Evolutionary conservation across 306 rosid genomes (phyloP), one percentile per base, ranked within the genome.

Genomic region (Begonia peltatifolia): DNA sequence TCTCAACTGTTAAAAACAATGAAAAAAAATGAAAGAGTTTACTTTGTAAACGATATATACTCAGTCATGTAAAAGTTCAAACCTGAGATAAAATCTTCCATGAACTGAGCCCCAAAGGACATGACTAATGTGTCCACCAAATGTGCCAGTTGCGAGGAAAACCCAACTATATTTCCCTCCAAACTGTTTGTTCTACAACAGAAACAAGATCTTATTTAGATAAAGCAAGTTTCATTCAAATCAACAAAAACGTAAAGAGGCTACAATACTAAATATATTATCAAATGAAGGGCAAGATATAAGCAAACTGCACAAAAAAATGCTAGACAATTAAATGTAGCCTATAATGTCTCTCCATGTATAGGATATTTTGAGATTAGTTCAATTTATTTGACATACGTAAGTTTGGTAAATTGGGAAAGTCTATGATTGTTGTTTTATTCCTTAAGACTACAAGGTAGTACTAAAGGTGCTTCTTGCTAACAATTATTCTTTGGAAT

Each of bases 81-180:
- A 86, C 99, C 94, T 83, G 99, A 90, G 60, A 83, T 84, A 71
- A 90, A 90, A 79, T 90, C 95, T 79, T 90, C 95, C 65, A 90
- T 61, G 74, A 90, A 90, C 35, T 77, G 86, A 63, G 92, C 99
- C 68, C 76, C 73, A 47, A 90, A 90, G 59, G 99, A 86, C 82
- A 71, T 76, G 67, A 78, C 70, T 75, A 83, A 73, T 55, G 94
- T 79, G 60, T 81, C 95, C 66, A 79, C 67, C 56, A 86, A 68
- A 74, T 72, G 78, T 63, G 46, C 57, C 72, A 90, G 69, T 74
- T 86, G 92, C 47, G 95, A 79, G 55, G 95, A 60, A 71, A 90
- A 90, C 57, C 99, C 95, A 80, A 80, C 59, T 65, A 50, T 59
- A 69, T 62, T 86, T 71, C 77, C 92, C 69, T 62, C 66, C 57